Evolutionary conservation across 1,284 basidiomycete genomes (phyloP).

Genomic region (Puccinia coronata): DNA sequence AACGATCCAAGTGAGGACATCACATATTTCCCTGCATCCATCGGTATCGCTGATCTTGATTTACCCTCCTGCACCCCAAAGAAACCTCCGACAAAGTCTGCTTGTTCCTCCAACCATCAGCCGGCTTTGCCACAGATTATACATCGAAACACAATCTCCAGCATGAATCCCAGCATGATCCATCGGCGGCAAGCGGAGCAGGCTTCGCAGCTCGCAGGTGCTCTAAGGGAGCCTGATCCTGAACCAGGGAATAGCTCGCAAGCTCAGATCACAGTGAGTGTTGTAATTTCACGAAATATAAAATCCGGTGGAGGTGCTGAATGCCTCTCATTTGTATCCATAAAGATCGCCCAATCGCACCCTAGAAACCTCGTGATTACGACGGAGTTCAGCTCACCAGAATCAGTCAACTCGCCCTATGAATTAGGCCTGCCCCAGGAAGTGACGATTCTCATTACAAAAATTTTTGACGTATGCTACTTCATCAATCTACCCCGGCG

Average conservation of each 20-base stretch:
- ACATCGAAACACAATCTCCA: background rate
- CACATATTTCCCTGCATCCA: background rate
- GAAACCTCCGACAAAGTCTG: background rate
- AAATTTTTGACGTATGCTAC: constrained; percentile 6
- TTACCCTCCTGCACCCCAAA: background rate
- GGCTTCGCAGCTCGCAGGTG: background rate
- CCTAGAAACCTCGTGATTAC: background rate
- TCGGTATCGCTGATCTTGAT: background rate
- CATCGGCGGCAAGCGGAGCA: background rate
- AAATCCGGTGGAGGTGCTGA: background rate
- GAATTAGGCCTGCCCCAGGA: background rate
- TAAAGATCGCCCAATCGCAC: too few species aligned
- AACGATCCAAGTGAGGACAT: background rate
- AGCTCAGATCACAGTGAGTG: background rate
- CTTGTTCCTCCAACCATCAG: background rate
- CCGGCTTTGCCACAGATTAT: background rate
- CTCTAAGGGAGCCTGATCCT: background rate
- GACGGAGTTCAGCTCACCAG: background rate
- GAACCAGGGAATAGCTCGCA: background rate
- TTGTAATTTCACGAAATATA: background rate
- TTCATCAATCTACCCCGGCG: background rate
- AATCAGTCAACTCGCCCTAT: background rate
- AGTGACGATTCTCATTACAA: background rate
- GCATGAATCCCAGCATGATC: background rate
- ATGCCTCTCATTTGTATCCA: background rate